Base-by-base conservation (phyloP, 169 alveolate genomes). In the Plasmodium adleri region DNA sequence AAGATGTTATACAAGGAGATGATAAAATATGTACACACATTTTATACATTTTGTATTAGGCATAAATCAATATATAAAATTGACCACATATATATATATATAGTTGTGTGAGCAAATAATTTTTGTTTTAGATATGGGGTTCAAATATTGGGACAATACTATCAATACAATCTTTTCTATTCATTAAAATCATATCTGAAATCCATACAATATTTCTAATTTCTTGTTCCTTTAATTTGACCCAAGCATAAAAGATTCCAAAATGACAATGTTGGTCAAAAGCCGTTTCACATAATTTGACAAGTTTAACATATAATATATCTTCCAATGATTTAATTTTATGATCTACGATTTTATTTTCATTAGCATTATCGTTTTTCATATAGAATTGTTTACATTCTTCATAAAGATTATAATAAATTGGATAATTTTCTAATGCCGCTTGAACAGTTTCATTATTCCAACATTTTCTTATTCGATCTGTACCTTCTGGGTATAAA, bases 201-300 rank as follows among this genome's bases (percentile, higher is more conserved):
- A 99, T 96, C 99, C 99, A 98, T 50, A 98, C 96, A 59, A 98
- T 95, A 91, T 98, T 99, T 88, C 99, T 95, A 87, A 99, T 98
- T 95, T 99, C 99, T 93, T 98, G 99, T 91, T 98, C 99, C 93
- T 97, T 98, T 72, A 99, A 97, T 92, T 98, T 99, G 59, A 98
- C 97, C 98, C 99, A 99, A 12, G 99, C 98, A 95, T 98, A 98
- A 96, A 98, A 98, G 56, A 97, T 98, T 22, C 99, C 99, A 92
- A 93, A 92, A 90, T 98, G 99, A 90, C 97, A 96, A 88, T 98
- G 99, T 88, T 97, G 97, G 74, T 99, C 99, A 92, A 98, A 99
- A 39, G 99, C 98, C 88, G 97, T 88, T 62, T 98, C 99, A 93
- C 97, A 99, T 93, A 97, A 96, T 90, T 95, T 95, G 45, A 97